Base-by-base conservation (phyloP, 768 basidiomycete species). In the Boletales sp. region DNA sequence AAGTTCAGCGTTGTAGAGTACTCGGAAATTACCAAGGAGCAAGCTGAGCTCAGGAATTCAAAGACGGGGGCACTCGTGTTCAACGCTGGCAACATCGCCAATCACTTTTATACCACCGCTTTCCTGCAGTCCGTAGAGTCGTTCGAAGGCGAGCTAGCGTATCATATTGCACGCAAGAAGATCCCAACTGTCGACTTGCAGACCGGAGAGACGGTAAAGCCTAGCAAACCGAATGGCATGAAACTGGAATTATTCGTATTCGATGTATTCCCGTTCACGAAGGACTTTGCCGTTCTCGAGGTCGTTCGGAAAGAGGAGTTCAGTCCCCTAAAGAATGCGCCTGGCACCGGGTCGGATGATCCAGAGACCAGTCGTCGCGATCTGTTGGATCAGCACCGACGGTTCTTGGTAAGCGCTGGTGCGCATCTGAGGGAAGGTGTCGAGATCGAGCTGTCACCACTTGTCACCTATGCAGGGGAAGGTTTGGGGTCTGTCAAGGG, bases 211-310 rank as follows among this genome's bases (percentile, higher is more conserved):
- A 21, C 62, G 5, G 69, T 94, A 64, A 94, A 94, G 64, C 94
- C 97, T 2, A 68, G 71, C 54, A 84, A 85, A 63, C 90, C 93
- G n/a, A 98, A 99, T 67, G 97, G 97, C 53, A 95, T 98, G 91
- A 99, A 99, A 73, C 83, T 99, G 54, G 97, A 99, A 70, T 75
- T 94, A 74, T 99, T 99, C 72, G 89, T 99, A 30, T 99, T 99
- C 63, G 97, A 99, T 70, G 97, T 99, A 40, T 97, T 99, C 77
- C 94, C 94, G 1, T 91, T 82, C 71, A 92, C 93, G 24, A 68
- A 83, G 62, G 74, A 70, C 44, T 92, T 94, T 56, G 82, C 87
- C 27, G 91, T 97, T 36, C 71, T 98, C 64, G 94, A 97, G 68
- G 92, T 97, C 39, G 80, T 81, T 44, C 75, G 97, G 48, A 75